A percentile compares a stretch with the other conserved stretches of the same genome.
phyloP scores from a whole-genome alignment of 1,284 basidiomycete genomes.

The Papiliotrema fonsecae region DNA sequence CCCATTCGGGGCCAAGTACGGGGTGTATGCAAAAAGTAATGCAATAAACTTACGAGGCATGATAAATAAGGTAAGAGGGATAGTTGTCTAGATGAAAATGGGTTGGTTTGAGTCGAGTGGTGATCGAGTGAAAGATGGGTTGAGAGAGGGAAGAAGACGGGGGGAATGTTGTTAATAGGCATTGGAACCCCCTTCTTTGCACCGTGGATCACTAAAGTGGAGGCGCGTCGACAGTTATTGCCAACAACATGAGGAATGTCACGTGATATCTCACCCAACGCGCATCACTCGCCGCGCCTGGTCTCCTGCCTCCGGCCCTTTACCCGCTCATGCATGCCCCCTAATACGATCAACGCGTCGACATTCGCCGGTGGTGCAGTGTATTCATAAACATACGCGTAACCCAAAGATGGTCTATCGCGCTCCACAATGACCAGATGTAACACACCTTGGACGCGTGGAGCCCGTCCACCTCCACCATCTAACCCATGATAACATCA shows the following conservation, averaged over 20 bases:
- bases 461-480: no score
- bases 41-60: constrained; percentile 40
- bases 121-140: constrained; percentile 5
- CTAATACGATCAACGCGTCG: no score
- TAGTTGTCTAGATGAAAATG: constrained; percentile 7
- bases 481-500: constrained; percentile 37
- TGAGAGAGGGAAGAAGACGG: constrained; percentile 10
- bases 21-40: not conserved
- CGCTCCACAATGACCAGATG: no score
- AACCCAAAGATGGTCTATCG: no score
- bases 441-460: no score
- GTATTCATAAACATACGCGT: no score
- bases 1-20: not conserved
- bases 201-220: not conserved
- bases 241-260: not conserved
- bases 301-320: not conserved
- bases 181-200: no score
- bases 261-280: no score
- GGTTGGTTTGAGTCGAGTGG: not conserved
- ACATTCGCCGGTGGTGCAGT: no score
- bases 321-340: no score
- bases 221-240: not conserved
- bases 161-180: not conserved
- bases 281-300: no score
- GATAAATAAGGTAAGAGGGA: constrained; percentile 12